Conservation (phyloP, 768 basidiomycete species). For the Mycena belliarum region DNA sequence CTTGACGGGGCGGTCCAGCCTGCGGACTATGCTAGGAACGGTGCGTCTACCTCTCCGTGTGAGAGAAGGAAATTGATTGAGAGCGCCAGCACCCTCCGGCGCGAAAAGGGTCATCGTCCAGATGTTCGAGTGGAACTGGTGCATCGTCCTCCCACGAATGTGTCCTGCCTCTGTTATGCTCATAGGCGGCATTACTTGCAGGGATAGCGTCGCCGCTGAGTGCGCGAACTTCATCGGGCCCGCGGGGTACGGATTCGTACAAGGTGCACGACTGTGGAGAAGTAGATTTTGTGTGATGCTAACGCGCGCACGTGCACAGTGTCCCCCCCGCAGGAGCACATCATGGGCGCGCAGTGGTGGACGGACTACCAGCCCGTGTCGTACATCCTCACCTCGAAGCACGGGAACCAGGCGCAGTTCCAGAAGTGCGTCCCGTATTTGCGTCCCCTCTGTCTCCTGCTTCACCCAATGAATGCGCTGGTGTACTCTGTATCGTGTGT, state of each 20-base stretch:
- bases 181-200: neutral
- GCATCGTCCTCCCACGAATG: neutral
- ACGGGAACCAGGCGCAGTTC: conserved; percentile 58
- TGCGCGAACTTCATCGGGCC: conserved; percentile 69
- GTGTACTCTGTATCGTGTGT: too few relatives aligned
- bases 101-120: conserved; percentile 59
- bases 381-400: conserved; percentile 65
- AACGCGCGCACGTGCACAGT: conserved; percentile 31
- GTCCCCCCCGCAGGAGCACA: conserved; percentile 62
- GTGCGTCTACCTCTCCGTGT: too few relatives aligned
- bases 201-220: conserved; percentile 58
- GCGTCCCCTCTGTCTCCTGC: too few relatives aligned
- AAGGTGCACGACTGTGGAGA: conserved; percentile 43
- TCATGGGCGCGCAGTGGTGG: conserved; percentile 67
- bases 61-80: too few relatives aligned
- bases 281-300: too few relatives aligned
- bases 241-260: conserved; percentile 70
- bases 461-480: too few relatives aligned
- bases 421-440: conserved; percentile 26
- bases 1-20: conserved; percentile 61
- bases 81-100: conserved; percentile 22
- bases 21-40: conserved; percentile 54
- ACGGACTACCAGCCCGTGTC: conserved; percentile 74
- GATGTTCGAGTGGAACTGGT: conserved; percentile 69
- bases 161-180: neutral